Evolutionary conservation across 768 basidiomycete genomes (phyloP).

Genomic region (Suillus occidentalis): DNA sequence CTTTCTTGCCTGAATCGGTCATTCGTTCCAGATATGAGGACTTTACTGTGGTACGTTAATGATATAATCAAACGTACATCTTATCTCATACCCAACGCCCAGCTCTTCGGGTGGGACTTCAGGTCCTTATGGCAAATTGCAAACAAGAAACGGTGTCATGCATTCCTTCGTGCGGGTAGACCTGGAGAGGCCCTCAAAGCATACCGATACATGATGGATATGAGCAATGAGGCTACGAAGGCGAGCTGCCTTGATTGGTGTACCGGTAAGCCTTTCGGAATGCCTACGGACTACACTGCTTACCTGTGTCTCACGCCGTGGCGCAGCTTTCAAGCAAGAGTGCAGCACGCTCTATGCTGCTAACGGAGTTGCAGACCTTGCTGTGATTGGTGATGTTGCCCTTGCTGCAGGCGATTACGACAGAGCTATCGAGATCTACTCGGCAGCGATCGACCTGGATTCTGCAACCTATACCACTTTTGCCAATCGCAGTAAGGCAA

Average conservation of each 20-base stretch:
- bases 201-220: neutral
- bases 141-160: neutral
- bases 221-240: neutral
- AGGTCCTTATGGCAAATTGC: neutral
- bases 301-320: neutral
- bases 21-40: neutral
- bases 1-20: neutral
- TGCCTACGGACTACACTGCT: too few species aligned
- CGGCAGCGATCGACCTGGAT: neutral
- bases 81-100: neutral
- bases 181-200: neutral
- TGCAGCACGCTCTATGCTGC: neutral
- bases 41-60: neutral
- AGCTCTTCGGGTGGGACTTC: constrained; percentile 1
- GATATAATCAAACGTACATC: neutral
- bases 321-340: neutral
- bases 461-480: neutral
- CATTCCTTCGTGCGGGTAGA: neutral
- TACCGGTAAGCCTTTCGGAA: neutral
- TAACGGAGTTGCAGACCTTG: neutral
- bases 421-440: neutral
- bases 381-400: neutral
- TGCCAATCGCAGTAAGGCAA: neutral
- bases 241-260: neutral
- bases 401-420: neutral